These are phyloP conservation scores for Neoboletus magnificus DNA, from an alignment of 768 basidiomycete species.

Conservation along the genomic window DNA sequence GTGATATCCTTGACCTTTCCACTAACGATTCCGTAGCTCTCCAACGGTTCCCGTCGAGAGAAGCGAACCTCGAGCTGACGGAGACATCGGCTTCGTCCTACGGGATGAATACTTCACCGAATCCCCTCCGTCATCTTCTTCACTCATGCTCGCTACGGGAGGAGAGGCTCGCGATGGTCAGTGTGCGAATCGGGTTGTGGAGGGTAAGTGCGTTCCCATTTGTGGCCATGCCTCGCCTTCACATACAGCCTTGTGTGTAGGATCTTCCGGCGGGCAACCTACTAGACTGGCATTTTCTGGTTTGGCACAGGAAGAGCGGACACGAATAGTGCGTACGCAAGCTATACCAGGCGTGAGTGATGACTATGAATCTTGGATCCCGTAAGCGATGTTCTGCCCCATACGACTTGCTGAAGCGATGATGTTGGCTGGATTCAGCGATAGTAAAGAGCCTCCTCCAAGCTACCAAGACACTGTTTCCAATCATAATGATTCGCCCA, in stretches of 20 bases:
- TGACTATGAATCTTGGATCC: not conserved
- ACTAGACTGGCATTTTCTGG: not conserved
- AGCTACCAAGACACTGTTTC: constrained; percentile 10
- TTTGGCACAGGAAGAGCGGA: not conserved
- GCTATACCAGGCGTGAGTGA: not conserved
- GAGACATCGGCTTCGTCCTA: not conserved
- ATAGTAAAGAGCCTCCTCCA: constrained; percentile 9
- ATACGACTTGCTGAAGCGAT: not conserved
- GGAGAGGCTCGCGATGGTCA: not conserved
- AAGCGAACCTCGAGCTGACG: no score
- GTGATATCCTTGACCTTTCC: not conserved
- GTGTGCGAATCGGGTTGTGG: not conserved
- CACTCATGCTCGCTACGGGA: not conserved
- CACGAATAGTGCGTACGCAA: not conserved
- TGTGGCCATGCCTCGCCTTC: not conserved
- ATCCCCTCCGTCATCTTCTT: not conserved
- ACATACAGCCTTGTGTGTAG: not conserved
- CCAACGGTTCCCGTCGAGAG: not conserved
- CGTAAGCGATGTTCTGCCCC: constrained; percentile 1
- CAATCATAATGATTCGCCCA: not conserved
- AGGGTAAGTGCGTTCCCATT: not conserved
- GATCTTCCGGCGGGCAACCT: not conserved
- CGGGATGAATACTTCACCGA: not conserved
- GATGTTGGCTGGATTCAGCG: not conserved
- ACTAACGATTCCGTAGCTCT: not conserved